phyloP scores from a whole-genome alignment of 164 flowering plant species.

The Stephania cephalantha region DNA sequence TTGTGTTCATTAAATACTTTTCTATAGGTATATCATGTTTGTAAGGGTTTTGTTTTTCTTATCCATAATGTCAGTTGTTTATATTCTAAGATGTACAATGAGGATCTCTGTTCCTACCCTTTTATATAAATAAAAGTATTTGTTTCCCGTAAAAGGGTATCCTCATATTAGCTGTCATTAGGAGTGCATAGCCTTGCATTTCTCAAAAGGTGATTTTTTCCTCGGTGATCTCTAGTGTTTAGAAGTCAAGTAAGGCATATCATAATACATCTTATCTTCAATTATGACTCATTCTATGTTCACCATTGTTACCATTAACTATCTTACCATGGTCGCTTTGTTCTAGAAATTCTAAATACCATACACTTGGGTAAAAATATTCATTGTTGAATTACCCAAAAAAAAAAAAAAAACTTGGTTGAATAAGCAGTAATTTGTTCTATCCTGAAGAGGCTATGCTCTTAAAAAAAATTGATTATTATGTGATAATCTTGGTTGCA shows the following conservation, averaged over 20 bases:
- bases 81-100: too few relatives aligned
- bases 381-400: too few relatives aligned
- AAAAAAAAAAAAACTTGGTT: neutral
- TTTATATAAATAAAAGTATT: too few relatives aligned
- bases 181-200: neutral
- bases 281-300: neutral
- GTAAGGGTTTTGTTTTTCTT: too few relatives aligned
- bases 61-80: too few relatives aligned
- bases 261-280: neutral
- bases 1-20: too few relatives aligned
- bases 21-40: too few relatives aligned
- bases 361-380: too few relatives aligned
- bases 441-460: neutral
- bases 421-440: neutral
- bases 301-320: neutral
- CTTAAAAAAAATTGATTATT: too few relatives aligned
- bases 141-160: too few relatives aligned
- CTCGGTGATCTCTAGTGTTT: neutral
- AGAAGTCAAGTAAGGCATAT: neutral
- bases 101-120: too few relatives aligned
- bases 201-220: neutral
- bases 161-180: neutral
- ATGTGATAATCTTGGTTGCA: neutral
- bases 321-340: neutral
- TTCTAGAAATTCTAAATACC: neutral